phyloP scores from a whole-genome alignment of 441 rosid genomes.

The Adansonia grandidieri region DNA sequence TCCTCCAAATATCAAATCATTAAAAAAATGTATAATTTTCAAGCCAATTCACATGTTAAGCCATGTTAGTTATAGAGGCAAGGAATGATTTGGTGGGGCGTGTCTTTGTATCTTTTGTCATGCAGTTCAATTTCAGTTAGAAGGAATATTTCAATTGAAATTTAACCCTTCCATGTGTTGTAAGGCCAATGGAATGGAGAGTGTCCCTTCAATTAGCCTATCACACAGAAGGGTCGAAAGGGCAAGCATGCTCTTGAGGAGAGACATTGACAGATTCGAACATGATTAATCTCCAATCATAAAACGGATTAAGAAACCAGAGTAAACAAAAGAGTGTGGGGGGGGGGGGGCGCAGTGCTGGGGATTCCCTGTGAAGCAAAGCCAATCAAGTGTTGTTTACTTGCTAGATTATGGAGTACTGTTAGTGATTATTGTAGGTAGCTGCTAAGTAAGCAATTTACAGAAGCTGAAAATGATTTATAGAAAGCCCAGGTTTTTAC shows the following conservation, averaged over 20 bases:
- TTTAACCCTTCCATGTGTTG: conserved; percentile 3
- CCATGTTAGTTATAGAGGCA: too few species aligned
- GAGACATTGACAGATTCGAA: too few species aligned
- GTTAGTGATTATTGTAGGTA: not conserved
- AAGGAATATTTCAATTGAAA: conserved; percentile 20
- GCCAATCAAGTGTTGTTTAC: not conserved
- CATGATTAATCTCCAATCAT: too few species aligned
- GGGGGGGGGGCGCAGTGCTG: not conserved
- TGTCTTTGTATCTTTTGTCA: conserved; percentile 23
- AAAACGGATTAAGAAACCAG: too few species aligned
- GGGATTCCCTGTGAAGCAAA: not conserved
- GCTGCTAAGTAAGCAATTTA: not conserved
- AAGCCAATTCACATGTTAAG: too few species aligned
- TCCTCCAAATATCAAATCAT: too few species aligned
- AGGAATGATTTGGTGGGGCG: conserved; percentile 6
- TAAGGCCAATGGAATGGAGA: too few species aligned
- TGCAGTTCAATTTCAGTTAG: not conserved
- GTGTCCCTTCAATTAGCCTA: not conserved
- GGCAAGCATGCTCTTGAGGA: not conserved
- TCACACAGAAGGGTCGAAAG: not conserved
- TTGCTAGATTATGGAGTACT: not conserved
- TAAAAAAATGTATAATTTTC: too few species aligned
- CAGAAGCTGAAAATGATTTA: not conserved
- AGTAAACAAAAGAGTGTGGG: too few species aligned
- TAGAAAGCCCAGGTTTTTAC: not conserved